phyloP scores from a whole-genome alignment of 1,284 basidiomycete species.

The Fistulina hepatica region DNA sequence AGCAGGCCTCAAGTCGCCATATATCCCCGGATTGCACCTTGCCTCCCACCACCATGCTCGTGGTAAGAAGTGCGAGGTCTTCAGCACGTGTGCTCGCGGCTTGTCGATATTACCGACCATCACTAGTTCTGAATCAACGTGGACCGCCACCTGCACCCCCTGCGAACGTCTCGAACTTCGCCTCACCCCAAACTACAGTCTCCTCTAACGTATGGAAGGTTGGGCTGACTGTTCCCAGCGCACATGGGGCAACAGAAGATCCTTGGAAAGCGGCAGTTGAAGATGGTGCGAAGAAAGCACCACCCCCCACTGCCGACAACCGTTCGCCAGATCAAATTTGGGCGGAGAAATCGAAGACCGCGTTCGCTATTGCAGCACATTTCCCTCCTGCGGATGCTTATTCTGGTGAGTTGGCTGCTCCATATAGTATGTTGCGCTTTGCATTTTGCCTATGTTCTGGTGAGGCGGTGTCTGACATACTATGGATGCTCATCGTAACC shows the following conservation, averaged over 20 bases:
- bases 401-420: constrained; percentile 22
- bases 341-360: constrained; percentile 25
- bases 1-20: neutral
- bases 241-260: neutral
- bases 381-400: constrained; percentile 28
- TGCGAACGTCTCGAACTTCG: neutral
- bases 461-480: no score
- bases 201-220: neutral
- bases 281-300: no score
- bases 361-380: constrained; percentile 16
- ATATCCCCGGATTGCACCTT: neutral
- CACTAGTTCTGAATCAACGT: neutral
- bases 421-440: no score
- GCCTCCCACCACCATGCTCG: neutral
- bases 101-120: neutral
- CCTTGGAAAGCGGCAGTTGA: no score
- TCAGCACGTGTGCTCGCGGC: neutral
- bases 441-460: no score
- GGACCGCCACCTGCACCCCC: neutral
- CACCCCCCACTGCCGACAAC: no score
- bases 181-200: neutral
- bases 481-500: neutral
- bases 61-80: neutral
- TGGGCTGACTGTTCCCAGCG: neutral
- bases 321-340: constrained; percentile 30